Conservation (phyloP, 2,329 filamentous ascomycete species). For the Hypoxylon sp. region DNA sequence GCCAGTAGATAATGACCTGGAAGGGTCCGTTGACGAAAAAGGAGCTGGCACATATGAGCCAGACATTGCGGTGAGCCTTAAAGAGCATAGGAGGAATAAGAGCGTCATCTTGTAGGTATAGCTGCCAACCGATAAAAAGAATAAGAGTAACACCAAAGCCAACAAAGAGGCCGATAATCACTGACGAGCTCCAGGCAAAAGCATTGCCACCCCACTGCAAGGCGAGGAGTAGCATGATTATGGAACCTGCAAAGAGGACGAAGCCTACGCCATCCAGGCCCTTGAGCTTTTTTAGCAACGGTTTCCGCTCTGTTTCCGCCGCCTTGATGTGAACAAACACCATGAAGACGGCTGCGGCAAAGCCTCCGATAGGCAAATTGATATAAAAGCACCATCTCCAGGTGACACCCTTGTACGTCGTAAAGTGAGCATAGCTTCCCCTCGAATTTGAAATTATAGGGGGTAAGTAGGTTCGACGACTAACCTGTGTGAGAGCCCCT, state of each 20-base stretch:
- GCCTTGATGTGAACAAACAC: constrained; percentile 6
- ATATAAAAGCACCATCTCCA: constrained; percentile 21
- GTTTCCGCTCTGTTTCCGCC: background rate
- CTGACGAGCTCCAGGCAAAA: constrained; percentile 30
- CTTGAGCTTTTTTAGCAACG: constrained; percentile 6
- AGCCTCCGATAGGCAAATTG: constrained; percentile 29
- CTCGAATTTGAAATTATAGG: no score
- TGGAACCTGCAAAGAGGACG: constrained; percentile 10
- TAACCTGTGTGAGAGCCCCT: constrained; percentile 3
- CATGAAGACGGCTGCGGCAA: background rate
- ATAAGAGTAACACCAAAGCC: constrained; percentile 8
- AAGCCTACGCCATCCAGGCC: constrained; percentile 16
- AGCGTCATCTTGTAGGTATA: constrained; percentile 14
- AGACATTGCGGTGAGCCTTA: constrained; percentile 13
- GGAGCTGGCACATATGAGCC: constrained; percentile 13
- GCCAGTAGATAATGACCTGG: constrained; percentile 32
- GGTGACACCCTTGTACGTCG: no score
- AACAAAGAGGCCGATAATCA: constrained; percentile 37
- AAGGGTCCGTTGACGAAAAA: constrained; percentile 37
- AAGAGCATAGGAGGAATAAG: constrained; percentile 29
- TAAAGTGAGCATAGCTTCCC: no score
- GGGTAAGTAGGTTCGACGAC: no score
- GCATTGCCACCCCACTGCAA: constrained; percentile 25
- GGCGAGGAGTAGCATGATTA: constrained; percentile 30
- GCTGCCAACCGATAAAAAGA: constrained; percentile 25